Evolutionary conservation across 169 alveolate genomes (phyloP).

Genomic region (Eimeria acervulina): DNA sequence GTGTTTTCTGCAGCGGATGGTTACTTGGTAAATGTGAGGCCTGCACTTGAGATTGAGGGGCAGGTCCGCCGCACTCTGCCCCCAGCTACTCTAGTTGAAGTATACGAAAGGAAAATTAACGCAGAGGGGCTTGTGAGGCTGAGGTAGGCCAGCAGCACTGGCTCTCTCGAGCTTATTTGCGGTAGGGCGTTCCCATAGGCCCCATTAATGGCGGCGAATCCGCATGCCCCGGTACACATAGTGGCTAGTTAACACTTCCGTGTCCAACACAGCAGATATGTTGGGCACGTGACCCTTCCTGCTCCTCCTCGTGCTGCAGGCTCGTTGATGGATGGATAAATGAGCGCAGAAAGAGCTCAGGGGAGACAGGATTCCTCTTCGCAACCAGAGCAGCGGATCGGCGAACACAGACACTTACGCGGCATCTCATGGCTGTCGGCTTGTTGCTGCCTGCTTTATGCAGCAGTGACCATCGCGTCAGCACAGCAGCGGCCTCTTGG

Average conservation of each 20-base stretch:
- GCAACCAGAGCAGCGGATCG: conserved; percentile 40
- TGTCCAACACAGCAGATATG: background rate
- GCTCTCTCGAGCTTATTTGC: background rate
- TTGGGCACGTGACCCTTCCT: background rate
- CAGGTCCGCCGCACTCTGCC: conserved; percentile 83
- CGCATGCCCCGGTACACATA: background rate
- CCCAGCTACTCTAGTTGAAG: conserved; percentile 81
- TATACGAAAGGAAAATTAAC: conserved; percentile 77
- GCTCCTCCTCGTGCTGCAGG: background rate
- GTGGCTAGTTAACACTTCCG: background rate
- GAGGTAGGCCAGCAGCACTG: conserved; percentile 54
- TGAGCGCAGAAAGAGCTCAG: conserved; percentile 73
- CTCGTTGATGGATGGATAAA: conserved; percentile 79
- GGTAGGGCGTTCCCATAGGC: background rate
- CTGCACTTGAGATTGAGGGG: conserved; percentile 78
- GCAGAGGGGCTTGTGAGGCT: conserved; percentile 82
- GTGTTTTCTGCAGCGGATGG: conserved; percentile 73
- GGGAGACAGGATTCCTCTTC: conserved; percentile 51
- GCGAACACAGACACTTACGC: conserved; percentile 12
- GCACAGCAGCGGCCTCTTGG: conserved; percentile 74
- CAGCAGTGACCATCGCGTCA: conserved; percentile 35
- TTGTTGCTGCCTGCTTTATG: conserved; percentile 65
- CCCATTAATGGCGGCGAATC: background rate
- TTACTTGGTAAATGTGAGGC: conserved; percentile 75
- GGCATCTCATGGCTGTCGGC: conserved; percentile 65